phyloP scores from a whole-genome alignment of 139 green algal genomes.

The Micractinium conductrix region DNA sequence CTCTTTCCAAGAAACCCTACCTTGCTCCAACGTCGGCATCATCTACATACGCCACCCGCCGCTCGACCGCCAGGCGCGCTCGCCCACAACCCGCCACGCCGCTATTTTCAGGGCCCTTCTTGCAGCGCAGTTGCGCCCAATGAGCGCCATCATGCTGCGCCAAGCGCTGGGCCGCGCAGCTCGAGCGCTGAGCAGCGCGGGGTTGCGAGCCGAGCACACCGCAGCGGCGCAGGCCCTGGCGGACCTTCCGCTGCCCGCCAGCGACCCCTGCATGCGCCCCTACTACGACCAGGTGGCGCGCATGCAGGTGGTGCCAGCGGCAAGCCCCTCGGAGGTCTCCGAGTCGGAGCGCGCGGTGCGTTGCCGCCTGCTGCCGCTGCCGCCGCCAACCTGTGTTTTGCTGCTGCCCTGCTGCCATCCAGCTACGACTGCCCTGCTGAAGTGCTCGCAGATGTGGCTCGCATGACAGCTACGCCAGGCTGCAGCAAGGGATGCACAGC shows the following conservation, averaged over 20 bases:
- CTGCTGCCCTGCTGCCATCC: no score
- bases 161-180: constrained; percentile 1
- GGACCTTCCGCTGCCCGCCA: not conserved
- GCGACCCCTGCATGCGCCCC: constrained; percentile 1
- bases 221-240: not conserved
- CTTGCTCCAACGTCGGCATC: not conserved
- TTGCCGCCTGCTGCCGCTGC: not conserved
- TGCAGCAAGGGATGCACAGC: not conserved
- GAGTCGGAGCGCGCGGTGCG: constrained; percentile 10
- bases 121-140: not conserved
- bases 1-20: not conserved
- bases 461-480: not conserved
- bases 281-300: constrained; percentile 14
- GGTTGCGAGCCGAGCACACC: not conserved
- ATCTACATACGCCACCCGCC: not conserved
- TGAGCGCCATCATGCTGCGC: not conserved
- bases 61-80: not conserved
- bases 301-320: not conserved
- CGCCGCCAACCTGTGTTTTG: not conserved
- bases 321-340: not conserved
- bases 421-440: not conserved
- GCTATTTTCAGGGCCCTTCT: not conserved
- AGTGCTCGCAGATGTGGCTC: not conserved
- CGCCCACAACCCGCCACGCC: not conserved
- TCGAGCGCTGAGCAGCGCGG: not conserved